These are phyloP conservation scores for Leptographium wingfieldii DNA, from an alignment of 2,329 filamentous ascomycete genomes.

Conservation along the genomic window DNA sequence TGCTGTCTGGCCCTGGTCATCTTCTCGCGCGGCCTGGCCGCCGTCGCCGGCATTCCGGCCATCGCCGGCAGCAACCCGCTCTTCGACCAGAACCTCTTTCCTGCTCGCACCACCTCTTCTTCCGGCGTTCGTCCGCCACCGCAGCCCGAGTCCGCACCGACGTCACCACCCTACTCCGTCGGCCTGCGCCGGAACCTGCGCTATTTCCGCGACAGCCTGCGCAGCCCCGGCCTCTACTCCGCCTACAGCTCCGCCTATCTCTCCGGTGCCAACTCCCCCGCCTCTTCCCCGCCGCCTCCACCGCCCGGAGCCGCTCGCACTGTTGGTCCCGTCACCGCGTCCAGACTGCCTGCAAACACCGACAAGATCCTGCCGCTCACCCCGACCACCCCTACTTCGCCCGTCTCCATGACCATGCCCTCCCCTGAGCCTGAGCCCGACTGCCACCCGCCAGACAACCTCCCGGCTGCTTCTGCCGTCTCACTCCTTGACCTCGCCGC, in stretches of 20 bases:
- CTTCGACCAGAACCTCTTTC: neutral
- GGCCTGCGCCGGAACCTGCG: conserved; percentile 6
- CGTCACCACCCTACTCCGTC: conserved; percentile 4
- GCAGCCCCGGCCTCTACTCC: conserved; percentile 3
- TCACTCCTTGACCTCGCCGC: no score
- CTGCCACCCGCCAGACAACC: neutral
- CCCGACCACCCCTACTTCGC: conserved; percentile 13
- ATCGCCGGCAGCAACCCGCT: neutral
- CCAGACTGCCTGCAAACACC: conserved; percentile 6
- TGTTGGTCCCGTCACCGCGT: neutral
- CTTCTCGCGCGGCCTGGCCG: conserved; percentile 46
- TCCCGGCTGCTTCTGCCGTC: no score
- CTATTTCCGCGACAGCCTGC: conserved; percentile 6
- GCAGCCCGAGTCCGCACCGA: conserved; percentile 7
- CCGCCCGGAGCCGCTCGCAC: neutral
- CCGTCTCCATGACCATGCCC: neutral
- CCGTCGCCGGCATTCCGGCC: conserved; percentile 12
- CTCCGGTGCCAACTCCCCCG: neutral
- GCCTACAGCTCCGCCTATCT: neutral
- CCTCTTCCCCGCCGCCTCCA: neutral
- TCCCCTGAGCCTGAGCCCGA: neutral
- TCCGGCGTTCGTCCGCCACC: conserved; percentile 11
- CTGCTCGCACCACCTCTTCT: conserved; percentile 3
- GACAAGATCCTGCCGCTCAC: conserved; percentile 23
- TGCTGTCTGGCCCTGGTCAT: conserved; percentile 80